Base-by-base conservation (phyloP, 257 asterid species). In the Catharanthus roseus region DNA sequence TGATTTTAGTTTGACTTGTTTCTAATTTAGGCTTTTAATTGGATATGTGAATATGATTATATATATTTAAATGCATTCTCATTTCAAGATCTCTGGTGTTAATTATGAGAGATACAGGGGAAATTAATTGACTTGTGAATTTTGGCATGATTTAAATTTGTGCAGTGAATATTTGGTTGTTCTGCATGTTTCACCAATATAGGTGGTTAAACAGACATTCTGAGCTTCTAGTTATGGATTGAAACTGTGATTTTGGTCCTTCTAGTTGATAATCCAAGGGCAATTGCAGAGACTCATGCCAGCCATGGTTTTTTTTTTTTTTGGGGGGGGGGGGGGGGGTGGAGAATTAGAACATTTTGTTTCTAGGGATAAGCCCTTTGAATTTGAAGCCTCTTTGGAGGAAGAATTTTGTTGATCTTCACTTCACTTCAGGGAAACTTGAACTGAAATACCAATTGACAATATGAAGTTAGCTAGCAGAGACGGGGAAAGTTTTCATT, bases 31-130 rank as follows among this genome's bases (percentile, higher is more conserved):
- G 34, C n/a, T 68, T 38, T 73, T 65, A 57, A 29, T 41, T 67
- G 53, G 54, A 67, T 49, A 24, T 34, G 78, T 64, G 36, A 65
- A 65, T 69, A 69, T 13, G 45, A 61, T 38, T 3, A 56, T 74
- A 53, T 67, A 49, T 72, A 39, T 33, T 53, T 57, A 36, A 36
- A 61, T 61, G 73, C 44, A 53, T 58, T 75, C 62, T n/a, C 13
- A 53, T 78, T 69, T 34, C 76, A 24, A 72, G 67, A 53, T 51
- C 51, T 50, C 7, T 55, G 11, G 13, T 53, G 28, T 23, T 21
- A 57, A 41, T 0, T 8, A 31, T 58, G 8, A 69, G 73, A 56
- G 15, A 5, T 16, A 29, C 10, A 15, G 41, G 53, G 24, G n/a
- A n/a, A 29, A 49, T 16, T 28, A 23, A 13, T 47, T 10, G 21